Evolutionary conservation across 345 rosid genomes (phyloP), one percentile per base, ranked within the genome.

Genomic region (Trapa incisa): DNA sequence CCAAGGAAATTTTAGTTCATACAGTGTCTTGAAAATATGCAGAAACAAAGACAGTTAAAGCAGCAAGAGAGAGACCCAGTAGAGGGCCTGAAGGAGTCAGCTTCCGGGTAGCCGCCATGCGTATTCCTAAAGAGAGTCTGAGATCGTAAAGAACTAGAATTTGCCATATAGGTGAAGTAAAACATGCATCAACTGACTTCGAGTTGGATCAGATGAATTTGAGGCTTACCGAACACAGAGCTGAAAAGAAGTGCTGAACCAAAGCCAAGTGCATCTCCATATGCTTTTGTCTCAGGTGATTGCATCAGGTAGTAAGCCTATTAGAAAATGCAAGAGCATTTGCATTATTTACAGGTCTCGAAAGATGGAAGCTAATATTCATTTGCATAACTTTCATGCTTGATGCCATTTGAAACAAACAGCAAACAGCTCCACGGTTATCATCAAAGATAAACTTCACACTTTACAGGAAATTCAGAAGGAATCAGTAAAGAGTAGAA

Each of bases 221-320:
- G 43, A 39, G 56, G 22, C 80, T 65, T 76, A 89, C 96, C 96
- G 42, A 86, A 92, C 52, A 87, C 86, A 3, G 78, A 81, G 64
- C 92, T 73, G 77, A 92, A 92, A 45, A 89, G 87, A 71, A 87
- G 80, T 60, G 95, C 84, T 15, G 92, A 75, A 16, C 96, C 96
- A 65, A 92, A 88, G 43, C 91, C 96, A 64, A 92, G 75, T 68
- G 92, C 85, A 42, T 89, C 87, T 35, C 91, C 98, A 1, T 77
- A 70, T 56, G 86, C 86, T 82, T 75, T 82, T 4, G 87, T 87
- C 70, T 89, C 88, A 39, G 88, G 83, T 66, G 83, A 71, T 78
- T 85, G 86, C 75, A 91, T 83, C 63, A 89, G 87, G 72, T 80
- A 76, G 73, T 79, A 86, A 10, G 89, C 84, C 96, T 92, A 47